phyloP scores from a whole-genome alignment of 306 rosid species.

The Vicia faba region DNA sequence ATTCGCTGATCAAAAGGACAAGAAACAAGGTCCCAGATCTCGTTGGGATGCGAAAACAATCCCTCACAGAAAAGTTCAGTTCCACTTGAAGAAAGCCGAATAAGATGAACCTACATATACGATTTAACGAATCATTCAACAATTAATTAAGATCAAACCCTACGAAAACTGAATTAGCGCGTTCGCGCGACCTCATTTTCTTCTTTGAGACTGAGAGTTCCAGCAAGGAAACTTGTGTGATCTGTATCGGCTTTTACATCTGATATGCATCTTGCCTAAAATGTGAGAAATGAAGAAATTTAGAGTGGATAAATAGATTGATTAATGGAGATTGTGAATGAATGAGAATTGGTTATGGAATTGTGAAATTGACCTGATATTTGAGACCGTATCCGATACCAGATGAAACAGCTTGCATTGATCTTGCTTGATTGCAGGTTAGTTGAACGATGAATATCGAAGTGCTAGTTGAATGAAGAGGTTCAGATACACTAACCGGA shows the following conservation, averaged over 20 bases:
- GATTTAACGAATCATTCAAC: conserved; percentile 31
- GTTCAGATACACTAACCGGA: conserved; percentile 12
- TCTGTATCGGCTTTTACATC: conserved; percentile 95
- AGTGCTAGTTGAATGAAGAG: background rate
- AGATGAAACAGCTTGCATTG: conserved; percentile 95
- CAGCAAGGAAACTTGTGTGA: conserved; percentile 91
- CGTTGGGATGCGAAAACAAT: conserved; percentile 91
- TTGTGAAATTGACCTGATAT: conserved; percentile 67
- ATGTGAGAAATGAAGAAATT: background rate
- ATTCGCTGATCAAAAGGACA: conserved; percentile 96
- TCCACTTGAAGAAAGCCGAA: conserved; percentile 90
- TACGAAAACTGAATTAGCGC: conserved; percentile 15
- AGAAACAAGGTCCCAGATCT: conserved; percentile 97
- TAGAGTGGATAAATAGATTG: conserved; percentile 3
- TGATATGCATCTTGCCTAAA: conserved; percentile 90
- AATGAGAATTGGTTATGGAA: conserved; percentile 16
- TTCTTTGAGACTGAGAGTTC: conserved; percentile 94
- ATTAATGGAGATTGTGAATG: background rate
- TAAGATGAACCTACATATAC: conserved; percentile 69
- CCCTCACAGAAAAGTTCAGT: conserved; percentile 93
- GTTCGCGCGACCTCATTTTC: conserved; percentile 75
- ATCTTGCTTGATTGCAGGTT: conserved; percentile 30
- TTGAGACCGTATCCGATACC: conserved; percentile 96
- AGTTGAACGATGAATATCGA: conserved; percentile 32
- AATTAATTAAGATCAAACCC: conserved; percentile 34